Evolutionary conservation across 345 rosid genomes (phyloP).

Genomic region (Citrus unshiu): DNA sequence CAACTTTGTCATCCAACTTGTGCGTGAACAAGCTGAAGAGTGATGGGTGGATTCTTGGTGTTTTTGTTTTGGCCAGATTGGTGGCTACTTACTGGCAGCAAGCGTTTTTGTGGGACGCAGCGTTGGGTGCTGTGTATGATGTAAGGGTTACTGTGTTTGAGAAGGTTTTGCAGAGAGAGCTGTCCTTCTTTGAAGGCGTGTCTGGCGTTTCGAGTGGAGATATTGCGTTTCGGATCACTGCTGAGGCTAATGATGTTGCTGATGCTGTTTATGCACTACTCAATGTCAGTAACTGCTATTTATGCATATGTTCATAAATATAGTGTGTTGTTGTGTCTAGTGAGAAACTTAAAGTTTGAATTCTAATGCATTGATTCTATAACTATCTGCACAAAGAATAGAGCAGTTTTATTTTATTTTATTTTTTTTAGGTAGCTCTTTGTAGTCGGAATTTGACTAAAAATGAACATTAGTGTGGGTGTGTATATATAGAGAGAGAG

Average conservation of each 20-base stretch:
- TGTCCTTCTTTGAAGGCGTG: slow-evolving; percentile 76
- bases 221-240: slow-evolving; percentile 72
- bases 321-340: not conserved
- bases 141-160: slow-evolving; percentile 64
- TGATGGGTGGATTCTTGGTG: slow-evolving; percentile 43
- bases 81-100: slow-evolving; percentile 71
- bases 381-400: not conserved
- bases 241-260: slow-evolving; percentile 80
- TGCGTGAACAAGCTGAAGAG: not conserved
- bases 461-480: too few relatives aligned
- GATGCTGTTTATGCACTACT: slow-evolving; percentile 74
- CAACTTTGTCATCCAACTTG: slow-evolving; percentile 3
- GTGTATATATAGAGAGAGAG: not conserved
- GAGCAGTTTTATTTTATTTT: not conserved
- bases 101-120: slow-evolving; percentile 81
- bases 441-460: not conserved
- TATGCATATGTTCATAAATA: not conserved
- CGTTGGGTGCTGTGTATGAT: slow-evolving; percentile 46
- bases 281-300: slow-evolving; percentile 44
- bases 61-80: slow-evolving; percentile 44
- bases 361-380: not conserved
- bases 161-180: slow-evolving; percentile 63
- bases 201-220: slow-evolving; percentile 66
- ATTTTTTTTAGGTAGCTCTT: not conserved
- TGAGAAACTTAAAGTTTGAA: not conserved